Percentiles rank a stretch among this genome's conserved stretches.
phyloP scores from a whole-genome alignment of 371 early-diverging fungal genomes.

The Actinomucor elegans region DNA sequence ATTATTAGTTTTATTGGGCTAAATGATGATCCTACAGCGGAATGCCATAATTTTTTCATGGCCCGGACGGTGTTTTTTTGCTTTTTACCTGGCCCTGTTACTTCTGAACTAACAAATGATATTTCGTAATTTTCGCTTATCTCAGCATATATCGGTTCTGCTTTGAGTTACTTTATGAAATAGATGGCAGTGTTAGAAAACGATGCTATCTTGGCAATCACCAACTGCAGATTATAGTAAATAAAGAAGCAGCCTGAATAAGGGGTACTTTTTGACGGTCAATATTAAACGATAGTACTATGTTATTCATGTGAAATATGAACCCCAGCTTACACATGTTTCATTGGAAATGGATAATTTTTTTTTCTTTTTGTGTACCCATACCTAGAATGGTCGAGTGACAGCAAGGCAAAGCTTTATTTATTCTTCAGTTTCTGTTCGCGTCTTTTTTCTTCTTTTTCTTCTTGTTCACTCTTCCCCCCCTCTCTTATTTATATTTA shows the following conservation, averaged over 20 bases:
- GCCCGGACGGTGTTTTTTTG: conserved; percentile 39
- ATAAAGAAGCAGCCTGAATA: background rate
- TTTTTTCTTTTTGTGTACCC: conserved; percentile 27
- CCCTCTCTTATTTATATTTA: conserved; percentile 22
- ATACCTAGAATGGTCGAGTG: conserved; percentile 50
- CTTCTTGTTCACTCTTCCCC: conserved; percentile 13
- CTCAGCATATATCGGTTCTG: conserved; percentile 8
- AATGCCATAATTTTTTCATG: conserved; percentile 23
- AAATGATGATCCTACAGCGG: conserved; percentile 16
- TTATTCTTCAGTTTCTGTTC: conserved; percentile 6
- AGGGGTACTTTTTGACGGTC: background rate
- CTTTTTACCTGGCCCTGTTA: conserved; percentile 40
- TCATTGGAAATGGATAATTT: conserved; percentile 16
- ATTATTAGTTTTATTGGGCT: background rate
- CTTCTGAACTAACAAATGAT: conserved; percentile 1
- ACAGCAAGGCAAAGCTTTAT: conserved; percentile 50
- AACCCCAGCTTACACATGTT: conserved; percentile 22
- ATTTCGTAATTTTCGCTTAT: conserved; percentile 15
- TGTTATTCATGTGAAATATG: conserved; percentile 33
- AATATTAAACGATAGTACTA: too few relatives aligned
- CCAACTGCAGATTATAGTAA: too few relatives aligned
- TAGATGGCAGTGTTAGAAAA: too few relatives aligned
- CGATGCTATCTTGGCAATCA: too few relatives aligned
- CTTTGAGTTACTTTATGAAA: too few relatives aligned
- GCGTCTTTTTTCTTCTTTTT: conserved; percentile 12